Conservation (phyloP, 805 yeast genomes). For the Saccharomycopsis capsularis region DNA sequence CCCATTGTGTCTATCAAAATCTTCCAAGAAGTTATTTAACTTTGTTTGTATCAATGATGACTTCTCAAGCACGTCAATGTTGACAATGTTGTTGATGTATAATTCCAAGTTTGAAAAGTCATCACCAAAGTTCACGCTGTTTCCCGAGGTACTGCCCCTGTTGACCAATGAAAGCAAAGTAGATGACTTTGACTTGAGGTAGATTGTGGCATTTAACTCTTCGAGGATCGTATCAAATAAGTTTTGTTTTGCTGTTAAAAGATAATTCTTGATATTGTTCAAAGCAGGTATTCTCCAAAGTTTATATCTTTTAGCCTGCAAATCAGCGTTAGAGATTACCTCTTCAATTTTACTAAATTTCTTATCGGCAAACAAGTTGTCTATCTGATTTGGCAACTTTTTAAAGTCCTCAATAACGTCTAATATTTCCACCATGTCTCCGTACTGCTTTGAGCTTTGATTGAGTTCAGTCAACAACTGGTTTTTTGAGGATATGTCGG, state of each 20-base stretch:
- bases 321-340: slow-evolving; percentile 40
- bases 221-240: slow-evolving; percentile 70
- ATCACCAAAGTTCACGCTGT: slow-evolving; percentile 17
- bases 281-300: slow-evolving; percentile 56
- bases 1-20: slow-evolving; percentile 25
- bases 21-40: slow-evolving; percentile 31
- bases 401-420: slow-evolving; percentile 58
- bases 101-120: slow-evolving; percentile 43
- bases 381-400: slow-evolving; percentile 55
- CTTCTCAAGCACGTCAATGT: slow-evolving; percentile 47
- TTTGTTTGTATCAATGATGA: slow-evolving; percentile 34
- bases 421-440: slow-evolving; percentile 63
- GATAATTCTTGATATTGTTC: slow-evolving; percentile 40
- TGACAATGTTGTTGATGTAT: slow-evolving; percentile 48
- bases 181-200: slow-evolving; percentile 32
- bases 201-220: slow-evolving; percentile 65
- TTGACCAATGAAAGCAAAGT: slow-evolving; percentile 13
- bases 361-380: slow-evolving; percentile 59
- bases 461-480: slow-evolving; percentile 59
- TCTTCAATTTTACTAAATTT: slow-evolving; percentile 60
- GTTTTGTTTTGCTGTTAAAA: slow-evolving; percentile 50
- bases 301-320: slow-evolving; percentile 42
- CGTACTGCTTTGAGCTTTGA: slow-evolving; percentile 51
- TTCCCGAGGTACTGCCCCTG: neutral
- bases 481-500: slow-evolving; percentile 46